Base-by-base conservation (phyloP, 805 yeast genomes). In the Wickerhamiella domercqiae region DNA sequence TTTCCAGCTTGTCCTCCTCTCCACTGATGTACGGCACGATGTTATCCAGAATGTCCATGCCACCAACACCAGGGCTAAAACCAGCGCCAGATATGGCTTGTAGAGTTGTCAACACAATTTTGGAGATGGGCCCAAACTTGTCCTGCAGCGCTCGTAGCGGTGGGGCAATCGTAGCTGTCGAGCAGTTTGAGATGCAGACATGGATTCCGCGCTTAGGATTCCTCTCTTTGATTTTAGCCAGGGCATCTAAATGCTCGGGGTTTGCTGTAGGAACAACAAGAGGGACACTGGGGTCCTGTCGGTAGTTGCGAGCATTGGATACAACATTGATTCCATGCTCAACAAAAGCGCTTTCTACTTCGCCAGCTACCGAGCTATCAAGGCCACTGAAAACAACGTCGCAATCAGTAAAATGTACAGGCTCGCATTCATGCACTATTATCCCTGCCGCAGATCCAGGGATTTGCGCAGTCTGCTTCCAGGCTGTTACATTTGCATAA, bases 81-180 rank as follows among this genome's bases (percentile, higher is more conserved):
- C 98, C 98, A 17, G 94, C 98, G 50, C 98, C 98, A 3, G 97
- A 86, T 47, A 90, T 82, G 28, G 98, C 98, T 60, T 90, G 98
- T 59, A 90, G 61, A 13, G 98, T 90, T 39, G 96, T 82, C 35
- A 94, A 72, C 11, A 94, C 77, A 48, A 87, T 70, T 18, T 75
- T 68, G 41, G 81, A 86, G 42, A 90, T 71, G 32, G 97, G 96
- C 35, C 97, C 98, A 55, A 81, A 87, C 35, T 66, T 61, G 42
- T 84, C 94, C 36, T 78, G 79, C 51, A 90, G 67, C n/a, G 98
- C 97, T 56, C 82, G 83, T 56, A 90, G 67, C 35, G 97, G 97
- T 11, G 95, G 95, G 16, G 90, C 97, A 40, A 90, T 67, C 30
- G 97, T 97, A 3, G 97, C 98, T 26, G 98, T 90, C 34, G 97